Conservation (phyloP, 257 asterid genomes). For the Gentiana dahurica region DNA sequence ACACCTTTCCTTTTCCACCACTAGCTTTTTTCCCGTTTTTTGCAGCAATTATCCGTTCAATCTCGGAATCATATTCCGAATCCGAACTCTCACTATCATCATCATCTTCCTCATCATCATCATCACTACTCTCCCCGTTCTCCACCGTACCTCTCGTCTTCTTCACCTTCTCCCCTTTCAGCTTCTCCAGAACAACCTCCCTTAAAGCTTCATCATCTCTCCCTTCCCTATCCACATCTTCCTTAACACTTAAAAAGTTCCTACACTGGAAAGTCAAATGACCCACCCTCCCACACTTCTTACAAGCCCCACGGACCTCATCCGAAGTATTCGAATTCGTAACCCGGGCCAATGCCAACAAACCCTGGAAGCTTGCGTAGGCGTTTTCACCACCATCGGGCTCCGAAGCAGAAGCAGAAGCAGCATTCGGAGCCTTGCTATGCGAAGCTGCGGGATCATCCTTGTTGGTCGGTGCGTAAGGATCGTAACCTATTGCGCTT, state of each 20-base stretch:
- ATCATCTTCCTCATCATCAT: slow-evolving; percentile 50
- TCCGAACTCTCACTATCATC: slow-evolving; percentile 49
- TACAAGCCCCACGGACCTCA: slow-evolving; percentile 85
- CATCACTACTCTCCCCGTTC: slow-evolving; percentile 16
- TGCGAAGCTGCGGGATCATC: slow-evolving; percentile 27
- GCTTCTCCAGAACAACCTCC: slow-evolving; percentile 59
- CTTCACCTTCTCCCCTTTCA: slow-evolving; percentile 33
- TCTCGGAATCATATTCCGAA: slow-evolving; percentile 73
- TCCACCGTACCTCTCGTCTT: slow-evolving; percentile 19
- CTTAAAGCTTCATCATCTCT: slow-evolving; percentile 48
- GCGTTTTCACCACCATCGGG: slow-evolving; percentile 69
- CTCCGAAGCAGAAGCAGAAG: slow-evolving; percentile 22
- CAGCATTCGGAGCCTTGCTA: slow-evolving; percentile 20
- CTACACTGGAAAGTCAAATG: slow-evolving; percentile 88
- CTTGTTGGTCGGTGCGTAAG: slow-evolving; percentile 70
- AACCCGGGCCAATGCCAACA: slow-evolving; percentile 80
- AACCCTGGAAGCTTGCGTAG: slow-evolving; percentile 77
- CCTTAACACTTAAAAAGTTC: slow-evolving; percentile 22
- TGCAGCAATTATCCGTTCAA: slow-evolving; percentile 55
- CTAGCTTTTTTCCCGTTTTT: slow-evolving; percentile 34
- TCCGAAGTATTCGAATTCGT: slow-evolving; percentile 69
- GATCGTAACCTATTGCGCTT: slow-evolving; percentile 97
- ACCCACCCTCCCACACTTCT: slow-evolving; percentile 91
- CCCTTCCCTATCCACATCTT: slow-evolving; percentile 26
- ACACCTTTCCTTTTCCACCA: slow-evolving; percentile 24